Evolutionary conservation across 129 eudicot genomes (phyloP), one percentile per base, ranked within the genome.

Genomic region (Centella asiatica): DNA sequence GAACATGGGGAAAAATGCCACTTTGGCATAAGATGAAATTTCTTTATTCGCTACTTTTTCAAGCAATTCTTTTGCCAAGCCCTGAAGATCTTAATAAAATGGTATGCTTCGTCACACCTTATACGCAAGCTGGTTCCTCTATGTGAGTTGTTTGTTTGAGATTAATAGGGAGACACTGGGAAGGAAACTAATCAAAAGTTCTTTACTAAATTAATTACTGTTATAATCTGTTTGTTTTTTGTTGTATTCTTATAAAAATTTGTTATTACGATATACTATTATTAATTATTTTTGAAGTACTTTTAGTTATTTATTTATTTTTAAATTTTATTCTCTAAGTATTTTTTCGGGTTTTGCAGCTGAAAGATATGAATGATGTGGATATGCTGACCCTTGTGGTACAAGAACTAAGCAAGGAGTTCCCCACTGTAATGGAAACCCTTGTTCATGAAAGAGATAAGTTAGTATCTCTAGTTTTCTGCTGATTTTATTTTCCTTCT

Each of bases 1-100:
- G 99, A 61, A 93, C 99, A 27, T 93, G 99, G 99, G 86, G 81
- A 19, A 87, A 74, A 58, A 78, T 93, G 95, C 96, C 99, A 7
- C 78, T 93, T 70, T 88, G 99, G 99, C 99, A 93, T 74, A 93
- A 82, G 81, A 80, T 73, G 22, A 93, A 88, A 74, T 76, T 87
- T 64, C 14, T 93, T 19, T 85, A 85, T 57, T 82, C 89, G 54
- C 50, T 93, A 39, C 58, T 93, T 52, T 93, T 87, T 64, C 96
- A 93, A 73, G 82, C 95, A 70, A 61, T 93, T 57, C 85, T 87
- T 76, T 76, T 93, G 62, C 99, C 99, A 28, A 80, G 83, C 63
- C 57, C 96, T 20, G 65, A 60, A 8, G 92, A 70, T 53, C 89
- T 93, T 60, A 74, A 57, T 11, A 79, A 62, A 76, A 76, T 85